Base-by-base conservation (phyloP, 768 basidiomycete species). In the Suillus subluteus region DNA sequence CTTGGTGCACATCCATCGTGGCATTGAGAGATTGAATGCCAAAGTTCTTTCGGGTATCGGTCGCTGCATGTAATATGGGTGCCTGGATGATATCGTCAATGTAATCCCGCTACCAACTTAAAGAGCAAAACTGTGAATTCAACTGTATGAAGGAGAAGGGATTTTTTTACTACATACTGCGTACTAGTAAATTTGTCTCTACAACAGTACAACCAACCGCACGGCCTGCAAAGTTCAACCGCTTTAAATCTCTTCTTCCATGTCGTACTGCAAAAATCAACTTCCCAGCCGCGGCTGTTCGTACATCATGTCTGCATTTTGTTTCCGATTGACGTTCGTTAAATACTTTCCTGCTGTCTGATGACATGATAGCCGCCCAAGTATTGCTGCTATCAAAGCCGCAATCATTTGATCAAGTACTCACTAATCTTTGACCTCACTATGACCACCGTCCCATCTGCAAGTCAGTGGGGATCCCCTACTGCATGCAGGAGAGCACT, bases 31-130 rank as follows among this genome's bases (percentile, higher is more conserved):
- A 26, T 26, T 40, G n/a, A 9, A 40, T 40, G 58, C 13, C n/a
- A 58, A 37, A 11, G 21, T 64, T 11, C 62, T 76, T 2, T 63
- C 70, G 0, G 70, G 70, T 0, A 67, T 69, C 4, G 65, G 66
- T 3, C 75, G 73, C 54, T 75, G 69, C 65, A 71, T 77, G n/a
- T 73, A 71, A 37, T 65, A 35, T 26, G 75, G 75, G 30, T 65
- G 67, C 32, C 74, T 70, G 0, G 69, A 73, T 9, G 59, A 55
- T 23, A 66, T 75, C 0, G 68, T 74, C 3, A 44, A 68, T 18
- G 68, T 65, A 58, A 40, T 58, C 9, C 38, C 58, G 8, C 58
- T 26, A 23, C 38, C 15, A 37, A 37, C 9, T 37, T 37, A 8
- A 26, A 40, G 38, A 40, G 23, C 58, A 23, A 40, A 40, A 0